Conservation (phyloP, 805 yeast species). For the Millerozyma miso region DNA sequence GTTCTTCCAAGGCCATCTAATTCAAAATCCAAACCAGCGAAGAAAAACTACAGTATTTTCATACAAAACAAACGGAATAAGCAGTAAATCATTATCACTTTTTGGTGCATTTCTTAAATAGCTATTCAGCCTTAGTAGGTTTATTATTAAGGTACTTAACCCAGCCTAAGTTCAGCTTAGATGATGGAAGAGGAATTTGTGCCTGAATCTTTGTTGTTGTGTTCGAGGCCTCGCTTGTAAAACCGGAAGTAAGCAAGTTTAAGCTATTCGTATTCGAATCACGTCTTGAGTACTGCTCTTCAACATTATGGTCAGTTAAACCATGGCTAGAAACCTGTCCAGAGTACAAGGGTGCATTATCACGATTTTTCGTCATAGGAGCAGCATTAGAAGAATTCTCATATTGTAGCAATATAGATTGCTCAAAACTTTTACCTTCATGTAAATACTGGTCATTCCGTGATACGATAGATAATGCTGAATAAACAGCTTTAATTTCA, state of each 20-base stretch:
- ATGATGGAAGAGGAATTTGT: background rate
- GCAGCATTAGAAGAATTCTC: background rate
- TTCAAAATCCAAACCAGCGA: background rate
- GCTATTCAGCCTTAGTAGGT: background rate
- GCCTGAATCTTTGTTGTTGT: background rate
- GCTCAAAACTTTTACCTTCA: slow-evolving; percentile 4
- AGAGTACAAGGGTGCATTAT: background rate
- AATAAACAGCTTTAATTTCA: slow-evolving; percentile 19
- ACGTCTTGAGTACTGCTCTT: background rate
- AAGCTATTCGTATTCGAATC: background rate
- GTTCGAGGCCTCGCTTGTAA: background rate
- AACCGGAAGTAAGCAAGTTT: background rate
- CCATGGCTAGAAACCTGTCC: background rate
- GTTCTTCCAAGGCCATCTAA: slow-evolving; percentile 3
- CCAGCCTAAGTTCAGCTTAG: background rate
- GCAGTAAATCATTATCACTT: no score
- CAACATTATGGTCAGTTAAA: background rate
- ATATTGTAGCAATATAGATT: background rate
- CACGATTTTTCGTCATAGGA: background rate
- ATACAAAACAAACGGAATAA: background rate
- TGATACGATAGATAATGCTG: slow-evolving; percentile 11
- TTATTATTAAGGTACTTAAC: background rate
- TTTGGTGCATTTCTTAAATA: background rate
- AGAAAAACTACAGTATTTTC: slow-evolving; percentile 11
- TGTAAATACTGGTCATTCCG: slow-evolving; percentile 1